A percentile compares a stretch with the other conserved stretches of the same genome.
Conservation (phyloP, 2,329 filamentous ascomycete species). For the Microdochium nivale region DNA sequence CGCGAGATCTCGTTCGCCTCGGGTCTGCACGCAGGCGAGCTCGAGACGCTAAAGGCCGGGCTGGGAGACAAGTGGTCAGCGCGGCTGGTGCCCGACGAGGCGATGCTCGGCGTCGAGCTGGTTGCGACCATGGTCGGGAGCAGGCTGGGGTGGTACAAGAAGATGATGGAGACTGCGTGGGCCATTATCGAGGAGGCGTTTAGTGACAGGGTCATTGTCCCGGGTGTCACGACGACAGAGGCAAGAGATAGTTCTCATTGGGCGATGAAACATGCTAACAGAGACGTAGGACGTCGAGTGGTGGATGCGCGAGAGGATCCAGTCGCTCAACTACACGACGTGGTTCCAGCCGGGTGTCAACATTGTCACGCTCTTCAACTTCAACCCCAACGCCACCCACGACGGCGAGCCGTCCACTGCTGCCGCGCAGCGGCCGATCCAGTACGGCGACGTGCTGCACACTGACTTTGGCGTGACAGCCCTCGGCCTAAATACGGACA, state of each 20-base stretch:
- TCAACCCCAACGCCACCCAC: background rate
- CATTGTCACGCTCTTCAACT: conserved; percentile 20
- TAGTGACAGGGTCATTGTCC: conserved; percentile 30
- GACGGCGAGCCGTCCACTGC: conserved; percentile 8
- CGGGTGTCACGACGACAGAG: conserved; percentile 31
- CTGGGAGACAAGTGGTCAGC: conserved; percentile 29
- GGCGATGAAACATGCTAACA: background rate
- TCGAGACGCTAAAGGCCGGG: conserved; percentile 21
- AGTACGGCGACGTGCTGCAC: conserved; percentile 37
- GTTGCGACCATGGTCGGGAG: conserved; percentile 32
- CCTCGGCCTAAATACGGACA: conserved; percentile 38
- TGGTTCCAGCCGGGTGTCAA: conserved; percentile 41
- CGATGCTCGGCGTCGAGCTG: conserved; percentile 36
- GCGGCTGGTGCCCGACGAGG: conserved; percentile 27
- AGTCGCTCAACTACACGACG: conserved; percentile 39
- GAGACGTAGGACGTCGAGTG: conserved; percentile 34
- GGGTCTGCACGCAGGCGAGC: conserved; percentile 39
- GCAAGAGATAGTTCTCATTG: conserved; percentile 7
- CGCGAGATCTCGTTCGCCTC: conserved; percentile 34
- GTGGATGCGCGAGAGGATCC: conserved; percentile 41
- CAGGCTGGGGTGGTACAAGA: conserved; percentile 31
- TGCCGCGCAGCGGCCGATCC: conserved; percentile 20
- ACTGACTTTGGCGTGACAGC: conserved; percentile 40
- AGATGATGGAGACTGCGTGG: conserved; percentile 41
- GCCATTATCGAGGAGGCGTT: conserved; percentile 37